A percentile compares a stretch with the other conserved stretches of the same genome.
Conservation (phyloP, 1,139 yeast genomes). For the Taphrina flavorubra region DNA sequence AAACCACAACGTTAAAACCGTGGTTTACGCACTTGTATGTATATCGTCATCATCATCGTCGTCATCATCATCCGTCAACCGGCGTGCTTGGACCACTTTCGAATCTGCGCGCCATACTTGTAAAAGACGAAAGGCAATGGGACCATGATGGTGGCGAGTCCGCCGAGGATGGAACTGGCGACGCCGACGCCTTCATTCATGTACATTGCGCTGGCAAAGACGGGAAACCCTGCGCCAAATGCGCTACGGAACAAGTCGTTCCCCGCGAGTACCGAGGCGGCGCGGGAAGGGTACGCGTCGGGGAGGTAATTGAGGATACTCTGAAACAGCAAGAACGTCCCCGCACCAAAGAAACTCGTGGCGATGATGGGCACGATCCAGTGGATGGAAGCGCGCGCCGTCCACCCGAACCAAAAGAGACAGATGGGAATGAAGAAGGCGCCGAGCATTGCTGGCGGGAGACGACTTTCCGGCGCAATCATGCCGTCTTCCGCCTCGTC, state of each 20-base stretch:
- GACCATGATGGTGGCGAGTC: slow-evolving; percentile 62
- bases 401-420: slow-evolving; percentile 84
- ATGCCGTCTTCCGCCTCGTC: slow-evolving; percentile 52
- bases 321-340: slow-evolving; percentile 55
- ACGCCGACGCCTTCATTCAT: slow-evolving; percentile 59
- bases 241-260: slow-evolving; percentile 61
- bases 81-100: slow-evolving; percentile 35
- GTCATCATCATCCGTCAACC: neutral
- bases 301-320: slow-evolving; percentile 65
- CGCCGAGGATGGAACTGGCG: slow-evolving; percentile 54
- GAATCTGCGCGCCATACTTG: slow-evolving; percentile 53
- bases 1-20: no score
- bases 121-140: slow-evolving; percentile 71
- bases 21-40: neutral
- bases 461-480: slow-evolving; percentile 80
- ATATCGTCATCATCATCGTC: neutral
- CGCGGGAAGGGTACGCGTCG: slow-evolving; percentile 69
- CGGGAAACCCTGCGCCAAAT: slow-evolving; percentile 67
- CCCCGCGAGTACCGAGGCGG: slow-evolving; percentile 85
- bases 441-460: slow-evolving; percentile 74
- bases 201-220: slow-evolving; percentile 63
- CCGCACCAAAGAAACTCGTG: slow-evolving; percentile 79
- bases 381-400: slow-evolving; percentile 64
- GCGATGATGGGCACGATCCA: slow-evolving; percentile 81
- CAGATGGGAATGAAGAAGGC: slow-evolving; percentile 70